These are phyloP conservation scores for Coniochaeta hoffmannii DNA, from an alignment of 2,329 filamentous ascomycete genomes.

Conservation along the genomic window DNA sequence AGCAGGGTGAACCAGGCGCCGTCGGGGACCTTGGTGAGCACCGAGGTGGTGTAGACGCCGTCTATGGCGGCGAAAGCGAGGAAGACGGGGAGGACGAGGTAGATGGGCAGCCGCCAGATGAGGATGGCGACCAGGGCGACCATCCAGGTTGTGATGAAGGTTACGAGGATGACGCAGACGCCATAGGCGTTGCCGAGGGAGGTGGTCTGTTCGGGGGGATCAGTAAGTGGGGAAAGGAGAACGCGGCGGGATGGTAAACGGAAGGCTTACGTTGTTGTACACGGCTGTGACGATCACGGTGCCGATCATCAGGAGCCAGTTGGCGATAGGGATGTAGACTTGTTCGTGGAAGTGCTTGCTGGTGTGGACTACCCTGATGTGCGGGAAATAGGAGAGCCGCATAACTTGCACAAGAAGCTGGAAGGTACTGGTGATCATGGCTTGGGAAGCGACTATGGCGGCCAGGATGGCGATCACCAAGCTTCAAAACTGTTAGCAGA, in stretches of 20 bases:
- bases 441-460: slow-evolving; percentile 69
- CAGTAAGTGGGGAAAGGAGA: slow-evolving; percentile 7
- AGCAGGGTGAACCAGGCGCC: slow-evolving; percentile 74
- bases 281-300: slow-evolving; percentile 67
- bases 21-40: slow-evolving; percentile 64
- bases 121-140: slow-evolving; percentile 64
- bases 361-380: slow-evolving; percentile 66
- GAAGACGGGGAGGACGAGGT: slow-evolving; percentile 53
- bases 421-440: slow-evolving; percentile 70
- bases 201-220: slow-evolving; percentile 42
- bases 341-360: slow-evolving; percentile 65
- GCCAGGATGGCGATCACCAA: slow-evolving; percentile 63
- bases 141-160: slow-evolving; percentile 71
- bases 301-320: slow-evolving; percentile 71
- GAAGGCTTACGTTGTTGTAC: slow-evolving; percentile 55
- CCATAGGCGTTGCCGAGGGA: slow-evolving; percentile 68
- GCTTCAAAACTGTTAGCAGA: slow-evolving; percentile 5
- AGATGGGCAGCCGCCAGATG: slow-evolving; percentile 59
- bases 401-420: slow-evolving; percentile 63
- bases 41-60: slow-evolving; percentile 61
- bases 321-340: slow-evolving; percentile 67
- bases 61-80: slow-evolving; percentile 59
- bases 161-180: slow-evolving; percentile 73
- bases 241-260: slow-evolving; percentile 13
- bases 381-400: slow-evolving; percentile 64